Conservation (phyloP, 129 eudicot species). For the Saposhnikovia divaricata region DNA sequence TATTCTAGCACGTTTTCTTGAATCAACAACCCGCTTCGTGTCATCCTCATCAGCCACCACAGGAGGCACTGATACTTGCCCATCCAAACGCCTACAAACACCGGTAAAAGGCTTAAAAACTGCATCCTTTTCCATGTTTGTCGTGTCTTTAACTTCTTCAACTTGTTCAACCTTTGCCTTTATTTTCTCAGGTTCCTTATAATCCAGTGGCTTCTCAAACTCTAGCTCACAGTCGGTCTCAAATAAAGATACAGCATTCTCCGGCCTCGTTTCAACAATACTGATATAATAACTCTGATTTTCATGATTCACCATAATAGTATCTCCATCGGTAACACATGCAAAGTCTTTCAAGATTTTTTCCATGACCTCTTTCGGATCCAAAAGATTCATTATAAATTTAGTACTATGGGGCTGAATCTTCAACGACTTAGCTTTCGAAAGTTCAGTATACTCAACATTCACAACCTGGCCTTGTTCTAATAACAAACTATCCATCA, state of each 20-base stretch:
- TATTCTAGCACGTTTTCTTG: not conserved
- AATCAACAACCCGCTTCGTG: not conserved
- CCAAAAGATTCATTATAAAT: conserved; percentile 9
- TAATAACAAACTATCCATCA: conserved; percentile 15
- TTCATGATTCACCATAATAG: conserved; percentile 14
- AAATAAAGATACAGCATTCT: conserved; percentile 7
- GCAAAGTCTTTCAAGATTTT: not conserved
- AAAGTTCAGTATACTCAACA: conserved; percentile 3
- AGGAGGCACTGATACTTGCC: not conserved
- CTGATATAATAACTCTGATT: conserved; percentile 7
- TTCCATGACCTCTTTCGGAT: conserved; percentile 14
- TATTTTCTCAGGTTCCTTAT: conserved; percentile 27
- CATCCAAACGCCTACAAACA: conserved; percentile 18
- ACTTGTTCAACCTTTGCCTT: not conserved
- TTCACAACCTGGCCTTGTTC: not conserved
- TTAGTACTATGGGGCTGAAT: conserved; percentile 25
- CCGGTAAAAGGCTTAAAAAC: conserved; percentile 18
- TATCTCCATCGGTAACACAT: conserved; percentile 21
- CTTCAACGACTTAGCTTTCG: conserved; percentile 22
- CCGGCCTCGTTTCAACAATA: conserved; percentile 24
- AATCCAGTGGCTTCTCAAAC: conserved; percentile 29
- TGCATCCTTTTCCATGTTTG: not conserved
- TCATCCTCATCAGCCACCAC: not conserved
- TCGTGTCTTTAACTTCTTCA: not conserved
- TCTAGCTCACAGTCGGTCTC: conserved; percentile 39